Conservation (phyloP, 2,329 filamentous ascomycete species). For the Fusarium albidum region DNA sequence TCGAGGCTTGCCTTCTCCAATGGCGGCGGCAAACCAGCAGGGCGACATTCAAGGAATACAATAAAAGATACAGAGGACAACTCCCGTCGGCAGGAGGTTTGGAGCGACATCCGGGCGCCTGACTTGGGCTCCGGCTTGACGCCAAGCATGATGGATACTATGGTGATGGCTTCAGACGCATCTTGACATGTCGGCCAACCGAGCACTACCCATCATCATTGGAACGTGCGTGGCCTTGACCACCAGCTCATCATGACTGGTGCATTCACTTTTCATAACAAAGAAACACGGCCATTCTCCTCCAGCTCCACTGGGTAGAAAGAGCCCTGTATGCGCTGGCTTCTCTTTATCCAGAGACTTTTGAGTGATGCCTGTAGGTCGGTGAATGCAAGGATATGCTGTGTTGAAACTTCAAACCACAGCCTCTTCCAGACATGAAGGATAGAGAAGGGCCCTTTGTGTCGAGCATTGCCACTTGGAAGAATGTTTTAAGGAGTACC, state of each 20-base stretch:
- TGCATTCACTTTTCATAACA: not conserved
- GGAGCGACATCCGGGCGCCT: not conserved
- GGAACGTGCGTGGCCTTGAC: not conserved
- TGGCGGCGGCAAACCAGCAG: conserved; percentile 21
- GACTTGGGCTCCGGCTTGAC: not conserved
- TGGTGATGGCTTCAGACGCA: conserved; percentile 10
- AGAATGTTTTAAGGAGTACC: conserved; percentile 1
- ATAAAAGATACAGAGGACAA: not conserved
- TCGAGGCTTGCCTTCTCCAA: conserved; percentile 11
- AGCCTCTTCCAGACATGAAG: not conserved
- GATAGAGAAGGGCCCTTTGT: conserved; percentile 1
- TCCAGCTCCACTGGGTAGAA: not conserved
- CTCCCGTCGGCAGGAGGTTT: not conserved
- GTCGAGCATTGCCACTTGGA: not conserved
- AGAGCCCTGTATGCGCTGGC: not conserved
- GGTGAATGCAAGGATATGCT: not conserved
- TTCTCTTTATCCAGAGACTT: conserved; percentile 18
- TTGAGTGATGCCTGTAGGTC: not conserved
- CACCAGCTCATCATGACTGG: not conserved
- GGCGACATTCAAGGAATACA: conserved; percentile 15
- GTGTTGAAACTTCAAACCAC: not conserved
- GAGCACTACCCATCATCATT: not conserved
- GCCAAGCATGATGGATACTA: too few relatives aligned
- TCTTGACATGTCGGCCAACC: not conserved
- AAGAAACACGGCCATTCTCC: not conserved